Evolutionary conservation across 805 yeast species (phyloP), one percentile per base, ranked within the genome.

Genomic region (Suhomyces tanzawaensis): DNA sequence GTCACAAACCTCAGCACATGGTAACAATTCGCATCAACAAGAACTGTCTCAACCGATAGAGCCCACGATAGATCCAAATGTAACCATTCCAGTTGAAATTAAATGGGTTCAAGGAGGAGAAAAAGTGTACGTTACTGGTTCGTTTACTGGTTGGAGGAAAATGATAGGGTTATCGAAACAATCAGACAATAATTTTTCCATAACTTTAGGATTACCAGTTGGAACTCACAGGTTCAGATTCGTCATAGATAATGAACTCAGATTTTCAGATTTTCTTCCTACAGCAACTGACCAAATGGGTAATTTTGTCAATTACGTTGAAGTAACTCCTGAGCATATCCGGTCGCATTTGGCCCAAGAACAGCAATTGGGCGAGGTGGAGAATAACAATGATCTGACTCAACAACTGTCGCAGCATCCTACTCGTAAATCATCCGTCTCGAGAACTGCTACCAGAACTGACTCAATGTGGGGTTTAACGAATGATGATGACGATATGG

Each of bases 221-320:
- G 97, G 97, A 7, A 90, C 96, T 0, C 97, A 90, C 62, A 72
- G 96, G 47, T 86, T 91, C 63, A 78, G 96, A 54, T 90, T 90
- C 57, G 95, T 91, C 41, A 93, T 90, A 29, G 97, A 90, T 55
- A 89, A 90, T 61, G 97, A 91, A 58, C 77, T 90, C 49, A 69
- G 96, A 45, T 87, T 88, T 57, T 82, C 93, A 26, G 95, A 89
- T 60, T 81, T 75, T 48, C 72, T 90, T 49, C 95, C 96, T n/a
- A 89, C 96, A 1, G 98, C 98, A 4, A 90, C 98, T 0, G 97
- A 91, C 62, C 95, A 90, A 46, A 84, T 89, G 81, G 98, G 98
- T 33, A 90, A 90, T 57, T 85, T 90, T 53, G 96, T 91, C 35
- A 90, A 90, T 62, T 90, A 90, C 61, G 74, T 90, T 39, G 96